Conservation (phyloP, 2,329 filamentous ascomycete species). For the Monosporascus cannonballus region DNA sequence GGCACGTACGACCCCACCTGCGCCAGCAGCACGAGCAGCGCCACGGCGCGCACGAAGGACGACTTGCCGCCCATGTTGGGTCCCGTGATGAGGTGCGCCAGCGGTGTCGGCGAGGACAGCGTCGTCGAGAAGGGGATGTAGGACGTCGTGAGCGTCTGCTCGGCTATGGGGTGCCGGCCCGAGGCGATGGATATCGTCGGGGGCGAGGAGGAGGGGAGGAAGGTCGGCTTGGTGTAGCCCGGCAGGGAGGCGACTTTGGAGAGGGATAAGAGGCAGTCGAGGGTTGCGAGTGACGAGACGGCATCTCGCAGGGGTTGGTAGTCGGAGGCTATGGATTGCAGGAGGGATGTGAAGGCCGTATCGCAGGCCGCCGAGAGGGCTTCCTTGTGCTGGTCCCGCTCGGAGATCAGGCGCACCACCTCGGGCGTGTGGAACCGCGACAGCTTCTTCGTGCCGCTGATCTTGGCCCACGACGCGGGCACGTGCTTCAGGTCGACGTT, state of each 20-base stretch:
- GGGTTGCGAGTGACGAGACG: conserved; percentile 74
- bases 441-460: conserved; percentile 87
- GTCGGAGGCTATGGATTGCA: conserved; percentile 68
- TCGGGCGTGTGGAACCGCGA: conserved; percentile 93
- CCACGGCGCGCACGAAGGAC: conserved; percentile 90
- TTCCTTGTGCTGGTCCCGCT: conserved; percentile 93
- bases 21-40: conserved; percentile 86
- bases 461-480: conserved; percentile 90
- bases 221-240: conserved; percentile 75
- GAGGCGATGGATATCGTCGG: conserved; percentile 64
- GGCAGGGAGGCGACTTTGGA: conserved; percentile 78
- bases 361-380: conserved; percentile 89
- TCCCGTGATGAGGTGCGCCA: conserved; percentile 84
- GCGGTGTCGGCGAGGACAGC: conserved; percentile 58
- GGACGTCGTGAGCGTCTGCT: conserved; percentile 74
- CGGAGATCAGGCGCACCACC: conserved; percentile 73
- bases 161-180: conserved; percentile 92
- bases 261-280: conserved; percentile 87
- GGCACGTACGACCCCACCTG: conserved; percentile 95
- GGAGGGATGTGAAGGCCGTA: conserved; percentile 65
- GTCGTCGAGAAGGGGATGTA: conserved; percentile 89
- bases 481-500: conserved; percentile 79
- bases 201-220: conserved; percentile 54
- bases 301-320: conserved; percentile 89
- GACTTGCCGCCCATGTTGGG: conserved; percentile 99